Percentiles rank a stretch among this genome's conserved stretches.
Conservation (phyloP, 2,329 filamentous ascomycete genomes). For the Nigrospora osmanthi region DNA sequence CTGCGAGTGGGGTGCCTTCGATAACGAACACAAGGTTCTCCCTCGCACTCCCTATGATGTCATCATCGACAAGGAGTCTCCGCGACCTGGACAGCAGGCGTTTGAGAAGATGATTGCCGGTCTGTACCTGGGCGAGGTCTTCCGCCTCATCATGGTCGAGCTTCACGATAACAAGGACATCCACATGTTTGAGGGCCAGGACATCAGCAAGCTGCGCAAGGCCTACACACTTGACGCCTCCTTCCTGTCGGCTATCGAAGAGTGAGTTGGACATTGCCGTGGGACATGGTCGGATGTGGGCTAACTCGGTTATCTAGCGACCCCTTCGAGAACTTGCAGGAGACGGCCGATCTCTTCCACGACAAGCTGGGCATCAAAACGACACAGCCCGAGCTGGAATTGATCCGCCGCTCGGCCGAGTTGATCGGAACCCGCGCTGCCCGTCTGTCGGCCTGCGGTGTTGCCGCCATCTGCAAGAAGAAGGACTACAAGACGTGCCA, state of each 20-base stretch:
- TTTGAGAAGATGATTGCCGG: conserved; percentile 99
- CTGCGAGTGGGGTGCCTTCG: conserved; percentile 95
- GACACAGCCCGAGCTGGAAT: conserved; percentile 74
- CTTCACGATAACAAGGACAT: conserved; percentile 70
- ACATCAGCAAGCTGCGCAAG: conserved; percentile 72
- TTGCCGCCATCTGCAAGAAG: conserved; percentile 95
- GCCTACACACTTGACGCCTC: conserved; percentile 87
- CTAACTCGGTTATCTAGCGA: conserved; percentile 47
- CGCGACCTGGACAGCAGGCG: conserved; percentile 85
- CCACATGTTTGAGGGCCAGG: conserved; percentile 76
- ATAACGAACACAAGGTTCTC: conserved; percentile 85
- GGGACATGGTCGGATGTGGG: conserved; percentile 1
- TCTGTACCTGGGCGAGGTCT: conserved; percentile 89
- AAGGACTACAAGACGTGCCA: conserved; percentile 84
- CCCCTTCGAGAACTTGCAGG: conserved; percentile 88
- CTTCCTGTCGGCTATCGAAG: conserved; percentile 87
- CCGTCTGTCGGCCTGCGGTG: conserved; percentile 86
- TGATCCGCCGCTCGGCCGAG: conserved; percentile 82
- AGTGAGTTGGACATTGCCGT: conserved; percentile 40
- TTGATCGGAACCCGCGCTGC: conserved; percentile 92
- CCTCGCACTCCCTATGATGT: conserved; percentile 81
- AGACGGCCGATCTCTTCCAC: conserved; percentile 77
- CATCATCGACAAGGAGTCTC: conserved; percentile 83
- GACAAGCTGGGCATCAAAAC: conserved; percentile 65
- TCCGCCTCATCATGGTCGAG: conserved; percentile 80